These are phyloP conservation scores for Teunomyces funiuensis DNA, from an alignment of 805 yeast genomes.

Conservation along the genomic window DNA sequence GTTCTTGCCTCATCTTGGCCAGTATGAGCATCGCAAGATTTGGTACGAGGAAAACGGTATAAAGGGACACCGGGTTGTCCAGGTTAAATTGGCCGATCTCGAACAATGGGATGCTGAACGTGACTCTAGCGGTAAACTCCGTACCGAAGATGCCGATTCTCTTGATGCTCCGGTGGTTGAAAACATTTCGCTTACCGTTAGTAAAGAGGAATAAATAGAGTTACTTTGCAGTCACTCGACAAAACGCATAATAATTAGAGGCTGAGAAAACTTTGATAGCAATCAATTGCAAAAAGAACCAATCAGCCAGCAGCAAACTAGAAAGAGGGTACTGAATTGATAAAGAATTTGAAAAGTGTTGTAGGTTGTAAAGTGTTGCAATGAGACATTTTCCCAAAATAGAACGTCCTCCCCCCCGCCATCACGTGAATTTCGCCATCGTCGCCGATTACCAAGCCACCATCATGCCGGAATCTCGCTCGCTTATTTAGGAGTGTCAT, in stretches of 20 bases:
- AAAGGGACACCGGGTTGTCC: slow-evolving; percentile 38
- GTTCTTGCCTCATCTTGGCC: slow-evolving; percentile 31
- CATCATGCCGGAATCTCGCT: neutral
- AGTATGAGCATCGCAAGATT: slow-evolving; percentile 32
- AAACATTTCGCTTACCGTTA: neutral
- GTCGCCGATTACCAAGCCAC: no score
- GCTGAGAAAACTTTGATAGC: no score
- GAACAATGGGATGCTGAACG: slow-evolving; percentile 33
- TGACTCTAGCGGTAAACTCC: slow-evolving; percentile 15
- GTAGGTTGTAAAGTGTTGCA: no score
- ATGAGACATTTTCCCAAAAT: no score
- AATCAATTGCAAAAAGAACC: no score
- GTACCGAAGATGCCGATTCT: neutral
- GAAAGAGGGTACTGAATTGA: no score
- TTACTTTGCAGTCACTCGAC: neutral
- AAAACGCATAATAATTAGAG: no score
- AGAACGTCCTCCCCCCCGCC: neutral
- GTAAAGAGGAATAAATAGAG: neutral
- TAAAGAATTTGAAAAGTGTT: no score
- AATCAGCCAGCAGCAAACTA: no score
- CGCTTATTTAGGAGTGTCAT: neutral
- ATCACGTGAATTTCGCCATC: neutral
- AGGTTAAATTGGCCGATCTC: slow-evolving; percentile 29
- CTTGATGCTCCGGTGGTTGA: neutral
- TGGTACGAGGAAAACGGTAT: slow-evolving; percentile 36